Base-by-base conservation (phyloP, 2,329 filamentous ascomycete genomes). In the Aspergillus aculeatinus region DNA sequence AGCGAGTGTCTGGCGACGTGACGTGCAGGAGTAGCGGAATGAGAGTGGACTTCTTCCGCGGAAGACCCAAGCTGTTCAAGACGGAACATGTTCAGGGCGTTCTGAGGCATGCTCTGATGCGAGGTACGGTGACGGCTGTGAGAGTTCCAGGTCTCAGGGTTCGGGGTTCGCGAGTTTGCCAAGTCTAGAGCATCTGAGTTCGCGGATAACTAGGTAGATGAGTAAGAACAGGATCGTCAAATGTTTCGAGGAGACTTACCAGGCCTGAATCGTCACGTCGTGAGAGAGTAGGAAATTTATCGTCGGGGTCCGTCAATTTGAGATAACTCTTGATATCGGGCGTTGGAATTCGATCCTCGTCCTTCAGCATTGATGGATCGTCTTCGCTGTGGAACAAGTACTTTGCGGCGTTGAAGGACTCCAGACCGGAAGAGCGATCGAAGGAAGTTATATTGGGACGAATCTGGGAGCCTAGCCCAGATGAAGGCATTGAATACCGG, bases 401-500 rank as follows among this genome's bases (percentile, higher is more conserved):
- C 58, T 90, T 88, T 27, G 91, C 86, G 12, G 91, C 92, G 77
- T 95, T 93, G 70, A 92, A 92, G 67, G 91, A 89, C 63, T 95
- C 92, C 59, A 96, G 80, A 44, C 85, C 85, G n/a, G 70, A 65
- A 12, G 62, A 60, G 35, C 65, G 68, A 57, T 65, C 72, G 57
- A 72, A 75, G 19, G 63, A 67, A 44, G 70, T 67, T 14, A 68
- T 60, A 23, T 66, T 71, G 1, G 73, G 67, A n/a, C 73, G 72
- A 29, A 71, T 59, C 27, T 74, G 67, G 51, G 69, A 69, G 48
- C 67, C 71, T 44, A 75, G 63, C 21, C 73, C 75, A 35, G 70
- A 91, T 55, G 94, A 90, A 33, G 94, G 94, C 90, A 97, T 93
- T 4, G 94, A 97, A 77, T 96, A 96, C 65, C 94, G 89, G 74